Evolutionary conservation across 1,284 basidiomycete species (phyloP), one percentile per base, ranked within the genome.

Genomic region (Ceratobasidium sp.): DNA sequence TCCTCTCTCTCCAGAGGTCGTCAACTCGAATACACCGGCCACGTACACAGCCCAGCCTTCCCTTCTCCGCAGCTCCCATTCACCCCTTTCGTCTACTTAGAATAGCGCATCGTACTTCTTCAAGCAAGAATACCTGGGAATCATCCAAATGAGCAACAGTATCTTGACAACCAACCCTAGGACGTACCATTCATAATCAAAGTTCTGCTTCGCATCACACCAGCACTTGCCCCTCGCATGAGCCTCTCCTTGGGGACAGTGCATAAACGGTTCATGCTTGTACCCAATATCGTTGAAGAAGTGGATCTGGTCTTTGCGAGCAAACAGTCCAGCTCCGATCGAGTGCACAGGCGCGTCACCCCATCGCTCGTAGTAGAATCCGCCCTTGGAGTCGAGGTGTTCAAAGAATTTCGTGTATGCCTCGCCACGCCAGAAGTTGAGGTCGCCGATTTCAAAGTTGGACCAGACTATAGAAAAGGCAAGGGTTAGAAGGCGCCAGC

Each of bases 321-420:
- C 90, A 82, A 96, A 94, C 28, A 96, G 84, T 0, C 92, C 90
- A 0, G 90, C 93, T 1, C 92, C 95, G 78, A 96, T 94, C 73
- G 91, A 93, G 82, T 96, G 94, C 9, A 96, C 89, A 2, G 95
- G 95, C 9, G 96, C 95, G 83, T 97, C 95, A 73, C 95, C 95
- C 94, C 94, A 95, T 71, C 94, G 88, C 89, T 96, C 94, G 82
- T 95, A 95, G 84, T 94, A 95, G 83, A 95, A 95, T 6, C 95
- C 95, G 26, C 96, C 96, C 66, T 89, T 90, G 18, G 87, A 84
- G 80, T 97, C 96, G 23, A 97, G 87, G 82, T 90, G 89, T 33
- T 94, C 88, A 82, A 97, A 97, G 86, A 92, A 97, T 70, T 90
- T 89, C 80, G 86, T 88, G 84, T 97, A 97, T 3, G 92, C 91